A percentile compares a stretch with the other conserved stretches of the same genome.
Conservation (phyloP, 2,329 filamentous ascomycete species). For the Aspergillus latus region DNA sequence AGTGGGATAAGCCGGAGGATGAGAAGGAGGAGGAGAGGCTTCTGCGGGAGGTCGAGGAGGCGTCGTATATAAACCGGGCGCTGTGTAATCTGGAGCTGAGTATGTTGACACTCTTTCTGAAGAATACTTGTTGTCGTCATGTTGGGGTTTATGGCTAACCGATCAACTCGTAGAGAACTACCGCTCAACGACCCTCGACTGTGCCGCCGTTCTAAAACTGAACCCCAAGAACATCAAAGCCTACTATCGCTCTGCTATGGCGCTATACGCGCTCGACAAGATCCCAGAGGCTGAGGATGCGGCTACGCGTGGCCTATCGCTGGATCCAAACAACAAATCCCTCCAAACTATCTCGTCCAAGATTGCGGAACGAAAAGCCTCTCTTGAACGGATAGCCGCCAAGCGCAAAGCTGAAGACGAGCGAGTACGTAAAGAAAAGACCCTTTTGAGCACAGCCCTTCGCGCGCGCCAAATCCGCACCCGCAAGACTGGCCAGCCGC, state of each 20-base stretch:
- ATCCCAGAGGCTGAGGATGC: conserved; percentile 78
- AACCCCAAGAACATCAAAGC: conserved; percentile 85
- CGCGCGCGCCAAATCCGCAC: conserved; percentile 68
- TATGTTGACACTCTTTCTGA: conserved; percentile 38
- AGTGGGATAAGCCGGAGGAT: conserved; percentile 54
- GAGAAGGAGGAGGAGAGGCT: conserved; percentile 59
- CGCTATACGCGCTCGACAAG: conserved; percentile 76
- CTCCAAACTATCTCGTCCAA: conserved; percentile 63
- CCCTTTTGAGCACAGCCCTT: conserved; percentile 66
- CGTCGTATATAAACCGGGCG: conserved; percentile 81
- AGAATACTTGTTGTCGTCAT: no score
- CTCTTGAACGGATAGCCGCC: conserved; percentile 56
- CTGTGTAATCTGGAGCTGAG: conserved; percentile 83
- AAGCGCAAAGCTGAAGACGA: conserved; percentile 54
- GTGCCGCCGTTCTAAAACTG: conserved; percentile 72
- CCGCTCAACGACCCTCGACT: conserved; percentile 81
- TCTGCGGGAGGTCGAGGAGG: conserved; percentile 68
- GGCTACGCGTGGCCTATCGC: conserved; percentile 67
- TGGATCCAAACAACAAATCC: conserved; percentile 70
- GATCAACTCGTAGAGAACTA: conserved; percentile 65
- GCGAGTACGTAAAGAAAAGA: conserved; percentile 52
- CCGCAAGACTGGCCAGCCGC: conserved; percentile 67
- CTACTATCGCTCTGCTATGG: conserved; percentile 78
- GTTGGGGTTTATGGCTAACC: no score
- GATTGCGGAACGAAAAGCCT: conserved; percentile 60